Percentiles rank a stretch among this genome's conserved stretches.
phyloP scores from a whole-genome alignment of 768 basidiomycete genomes.

The Suillus discolor region DNA sequence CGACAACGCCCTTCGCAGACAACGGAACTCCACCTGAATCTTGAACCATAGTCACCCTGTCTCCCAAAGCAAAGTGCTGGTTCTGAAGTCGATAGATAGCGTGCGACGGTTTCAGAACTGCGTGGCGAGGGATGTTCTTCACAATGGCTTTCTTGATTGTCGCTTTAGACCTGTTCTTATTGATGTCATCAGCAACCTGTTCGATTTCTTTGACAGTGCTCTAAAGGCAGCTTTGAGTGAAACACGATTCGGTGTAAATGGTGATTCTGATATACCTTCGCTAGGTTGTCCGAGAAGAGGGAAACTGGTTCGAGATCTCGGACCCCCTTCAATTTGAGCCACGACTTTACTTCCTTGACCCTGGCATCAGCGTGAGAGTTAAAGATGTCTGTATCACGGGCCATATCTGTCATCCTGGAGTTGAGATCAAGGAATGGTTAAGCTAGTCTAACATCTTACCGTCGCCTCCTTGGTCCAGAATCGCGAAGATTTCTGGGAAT shows the following conservation, averaged over 20 bases:
- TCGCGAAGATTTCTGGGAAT: conserved; percentile 84
- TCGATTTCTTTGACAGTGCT: conserved; percentile 82
- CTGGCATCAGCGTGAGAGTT: conserved; percentile 64
- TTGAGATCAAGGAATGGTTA: conserved; percentile 8
- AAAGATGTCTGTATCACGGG: conserved; percentile 60
- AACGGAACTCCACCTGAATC: conserved; percentile 93
- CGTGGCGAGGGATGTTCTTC: conserved; percentile 89
- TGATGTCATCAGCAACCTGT: conserved; percentile 68
- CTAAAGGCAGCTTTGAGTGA: conserved; percentile 37
- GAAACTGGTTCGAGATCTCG: conserved; percentile 92
- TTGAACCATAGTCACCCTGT: conserved; percentile 94
- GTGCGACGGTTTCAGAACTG: conserved; percentile 91
- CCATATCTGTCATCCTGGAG: conserved; percentile 61
- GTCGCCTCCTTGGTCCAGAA: conserved; percentile 72
- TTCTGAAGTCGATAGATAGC: conserved; percentile 87
- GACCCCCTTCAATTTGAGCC: conserved; percentile 87
- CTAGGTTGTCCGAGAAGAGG: conserved; percentile 87
- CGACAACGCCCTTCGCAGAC: conserved; percentile 89
- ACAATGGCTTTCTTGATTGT: conserved; percentile 91
- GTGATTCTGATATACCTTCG: conserved; percentile 57
- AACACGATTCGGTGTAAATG: neutral
- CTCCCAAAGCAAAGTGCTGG: conserved; percentile 85
- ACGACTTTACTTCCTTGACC: conserved; percentile 77
- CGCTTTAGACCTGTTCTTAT: conserved; percentile 55
- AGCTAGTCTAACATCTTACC: conserved; percentile 42